Percentiles rank a stretch among this genome's conserved stretches.
Conservation (phyloP, 2,329 filamentous ascomycete species). For the Phialophora tarda region DNA sequence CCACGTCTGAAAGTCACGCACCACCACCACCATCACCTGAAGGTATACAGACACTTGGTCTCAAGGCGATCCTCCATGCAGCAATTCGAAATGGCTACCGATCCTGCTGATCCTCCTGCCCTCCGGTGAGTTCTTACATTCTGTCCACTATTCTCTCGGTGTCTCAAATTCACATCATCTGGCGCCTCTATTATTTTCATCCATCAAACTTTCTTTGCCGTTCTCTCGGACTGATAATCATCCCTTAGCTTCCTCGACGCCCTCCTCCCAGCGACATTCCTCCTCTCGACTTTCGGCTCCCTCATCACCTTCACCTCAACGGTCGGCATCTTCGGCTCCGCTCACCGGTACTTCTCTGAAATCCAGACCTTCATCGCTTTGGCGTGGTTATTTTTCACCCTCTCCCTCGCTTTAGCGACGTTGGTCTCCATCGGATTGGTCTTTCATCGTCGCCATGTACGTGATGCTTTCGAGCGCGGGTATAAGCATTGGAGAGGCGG, state of each 20-base stretch:
- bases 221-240: background rate
- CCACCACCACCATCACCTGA: no score
- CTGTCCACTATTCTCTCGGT: background rate
- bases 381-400: slow-evolving; percentile 34
- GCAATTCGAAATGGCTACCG: slow-evolving; percentile 31
- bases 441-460: slow-evolving; percentile 32
- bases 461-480: slow-evolving; percentile 34
- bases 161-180: background rate
- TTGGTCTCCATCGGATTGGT: slow-evolving; percentile 27
- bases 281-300: slow-evolving; percentile 31
- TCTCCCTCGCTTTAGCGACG: slow-evolving; percentile 30
- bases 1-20: no score
- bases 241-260: slow-evolving; percentile 23
- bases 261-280: slow-evolving; percentile 30
- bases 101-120: slow-evolving; percentile 29
- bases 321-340: slow-evolving; percentile 30
- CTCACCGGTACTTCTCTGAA: slow-evolving; percentile 27
- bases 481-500: slow-evolving; percentile 34
- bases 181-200: background rate
- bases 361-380: slow-evolving; percentile 34
- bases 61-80: slow-evolving; percentile 22
- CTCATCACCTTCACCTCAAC: slow-evolving; percentile 34
- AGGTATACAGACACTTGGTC: background rate
- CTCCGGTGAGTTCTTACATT: slow-evolving; percentile 11
- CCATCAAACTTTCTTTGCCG: background rate